Base-by-base conservation (phyloP, 1,284 basidiomycete species). In the Austroboletus niveus region DNA sequence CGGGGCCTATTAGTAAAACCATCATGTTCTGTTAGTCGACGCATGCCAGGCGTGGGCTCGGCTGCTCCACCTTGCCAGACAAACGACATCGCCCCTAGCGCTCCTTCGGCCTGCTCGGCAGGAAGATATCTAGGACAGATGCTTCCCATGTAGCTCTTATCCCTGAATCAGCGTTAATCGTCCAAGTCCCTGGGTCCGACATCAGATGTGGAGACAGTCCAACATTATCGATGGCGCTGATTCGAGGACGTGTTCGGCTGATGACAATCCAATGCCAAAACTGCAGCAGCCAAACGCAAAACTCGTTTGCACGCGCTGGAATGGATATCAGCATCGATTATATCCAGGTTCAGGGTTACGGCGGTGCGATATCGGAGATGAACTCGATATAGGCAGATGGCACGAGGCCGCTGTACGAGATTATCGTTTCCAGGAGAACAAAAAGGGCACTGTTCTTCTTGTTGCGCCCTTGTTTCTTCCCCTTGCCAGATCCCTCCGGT, bases 341-440 rank as follows among this genome's bases (percentile, higher is more conserved):
- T 35, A 24, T 24, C 24, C 32, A 41, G 49, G 54, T 24, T 17
- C 32, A 41, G 49, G 54, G 45, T 36, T 38, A 35, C 7, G 50
- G 34, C 34, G 34, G 51, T 57, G 51, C 20, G 43, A 54, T 53
- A 51, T 55, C 63, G 45, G 63, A 53, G 61, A 66, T 69, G 55
- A 54, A 48, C 68, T 67, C 48, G 65, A 70, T 70, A 69, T 70
- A 36, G 67, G 20, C 22, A 49, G 22, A 52, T 48, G 51, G 34
- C 68, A 69, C 53, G 68, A 66, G 68, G 64, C 64, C 50, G 5
- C 42, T 30, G 49, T 47, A 53, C 53, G 48, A 48, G 45, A 63
- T 63, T 51, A 60, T 56, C 48, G 36, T 49, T 40, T 20, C 40
- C 48, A 20, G 36, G 52, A 45, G 55, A 56, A 62, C 59, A 68